phyloP scores from a whole-genome alignment of 805 yeast species.

The Lipomyces starkeyi region DNA sequence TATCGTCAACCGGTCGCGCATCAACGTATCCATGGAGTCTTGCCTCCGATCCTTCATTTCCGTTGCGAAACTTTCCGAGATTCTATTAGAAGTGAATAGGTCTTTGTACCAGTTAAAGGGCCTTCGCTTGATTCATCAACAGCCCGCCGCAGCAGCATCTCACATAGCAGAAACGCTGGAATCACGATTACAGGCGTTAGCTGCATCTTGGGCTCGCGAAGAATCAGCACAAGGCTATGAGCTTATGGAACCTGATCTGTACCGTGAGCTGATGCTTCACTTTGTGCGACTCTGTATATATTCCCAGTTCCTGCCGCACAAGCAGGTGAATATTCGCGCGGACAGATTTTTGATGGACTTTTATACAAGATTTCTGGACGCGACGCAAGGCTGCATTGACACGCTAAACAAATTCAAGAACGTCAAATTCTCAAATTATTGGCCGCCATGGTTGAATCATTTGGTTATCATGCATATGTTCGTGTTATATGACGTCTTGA shows the following conservation, averaged over 20 bases:
- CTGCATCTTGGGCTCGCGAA: slow-evolving; percentile 8
- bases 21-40: slow-evolving; percentile 5
- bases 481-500: slow-evolving; percentile 17
- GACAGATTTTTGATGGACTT: slow-evolving; percentile 9
- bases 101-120: slow-evolving; percentile 16
- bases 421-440: slow-evolving; percentile 13
- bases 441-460: slow-evolving; percentile 29
- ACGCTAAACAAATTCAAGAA: slow-evolving; percentile 10
- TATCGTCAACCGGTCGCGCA: not conserved
- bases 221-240: not conserved
- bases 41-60: slow-evolving; percentile 18
- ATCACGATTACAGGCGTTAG: slow-evolving; percentile 6
- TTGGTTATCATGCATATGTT: slow-evolving; percentile 15
- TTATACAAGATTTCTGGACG: slow-evolving; percentile 17
- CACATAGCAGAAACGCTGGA: slow-evolving; percentile 22
- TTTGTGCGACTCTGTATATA: slow-evolving; percentile 16
- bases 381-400: slow-evolving; percentile 9
- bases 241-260: slow-evolving; percentile 20
- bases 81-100: slow-evolving; percentile 24
- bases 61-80: slow-evolving; percentile 11
- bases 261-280: not conserved
- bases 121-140: not conserved
- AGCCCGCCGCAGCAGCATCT: slow-evolving; percentile 10
- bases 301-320: slow-evolving; percentile 22
- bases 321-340: not conserved